phyloP scores from a whole-genome alignment of 1,139 yeast species.

The Meyerozyma guilliermondii region DNA sequence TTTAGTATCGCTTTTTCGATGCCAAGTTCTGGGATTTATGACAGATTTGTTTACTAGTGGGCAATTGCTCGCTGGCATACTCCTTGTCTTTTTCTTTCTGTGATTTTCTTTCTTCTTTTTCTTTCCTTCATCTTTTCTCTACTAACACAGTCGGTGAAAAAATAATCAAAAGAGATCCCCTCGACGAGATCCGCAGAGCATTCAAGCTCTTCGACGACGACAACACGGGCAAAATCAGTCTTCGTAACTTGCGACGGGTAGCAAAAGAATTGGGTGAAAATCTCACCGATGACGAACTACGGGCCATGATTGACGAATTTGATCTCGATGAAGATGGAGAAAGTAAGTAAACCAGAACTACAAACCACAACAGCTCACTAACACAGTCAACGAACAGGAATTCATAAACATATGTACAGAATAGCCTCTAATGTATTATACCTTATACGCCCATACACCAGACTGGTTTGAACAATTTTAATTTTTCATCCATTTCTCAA shows the following conservation, averaged over 20 bases:
- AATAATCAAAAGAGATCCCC: slow-evolving; percentile 81
- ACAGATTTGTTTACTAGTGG: too few species aligned
- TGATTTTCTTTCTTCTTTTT: background rate
- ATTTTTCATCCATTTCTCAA: background rate
- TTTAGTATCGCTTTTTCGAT: too few species aligned
- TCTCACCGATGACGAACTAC: slow-evolving; percentile 83
- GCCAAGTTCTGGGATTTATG: too few species aligned
- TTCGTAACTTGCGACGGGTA: slow-evolving; percentile 80
- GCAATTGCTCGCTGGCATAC: too few species aligned
- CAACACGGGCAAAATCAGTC: slow-evolving; percentile 76
- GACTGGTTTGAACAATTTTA: too few species aligned
- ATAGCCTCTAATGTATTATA: slow-evolving; percentile 13
- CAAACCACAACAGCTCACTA: slow-evolving; percentile 18
- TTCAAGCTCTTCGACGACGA: slow-evolving; percentile 89
- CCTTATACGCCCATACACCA: slow-evolving; percentile 1
- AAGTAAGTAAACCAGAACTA: slow-evolving; percentile 35
- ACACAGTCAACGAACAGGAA: slow-evolving; percentile 74
- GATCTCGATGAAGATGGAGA: slow-evolving; percentile 97
- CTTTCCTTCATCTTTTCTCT: slow-evolving; percentile 3
- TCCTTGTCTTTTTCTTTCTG: background rate
- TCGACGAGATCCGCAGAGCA: slow-evolving; percentile 89
- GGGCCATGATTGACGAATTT: slow-evolving; percentile 97
- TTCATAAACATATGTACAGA: slow-evolving; percentile 88
- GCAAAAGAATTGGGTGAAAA: slow-evolving; percentile 93
- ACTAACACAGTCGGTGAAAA: slow-evolving; percentile 62